Evolutionary conservation across 768 basidiomycete genomes (phyloP), one percentile per base, ranked within the genome.

Genomic region (Tylopilus sp.): DNA sequence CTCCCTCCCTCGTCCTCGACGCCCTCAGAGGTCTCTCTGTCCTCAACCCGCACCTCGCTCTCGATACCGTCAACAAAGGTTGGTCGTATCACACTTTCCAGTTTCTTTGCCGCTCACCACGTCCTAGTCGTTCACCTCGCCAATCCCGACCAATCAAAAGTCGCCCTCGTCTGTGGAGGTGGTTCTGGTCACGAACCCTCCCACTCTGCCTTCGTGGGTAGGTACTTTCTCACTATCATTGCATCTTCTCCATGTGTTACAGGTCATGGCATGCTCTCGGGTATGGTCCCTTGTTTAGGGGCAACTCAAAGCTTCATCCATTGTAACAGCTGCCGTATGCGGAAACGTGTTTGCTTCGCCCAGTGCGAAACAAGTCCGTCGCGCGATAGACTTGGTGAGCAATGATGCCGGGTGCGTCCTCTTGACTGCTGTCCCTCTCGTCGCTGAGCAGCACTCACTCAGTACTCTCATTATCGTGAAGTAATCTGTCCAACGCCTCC

Each of bases 341-440:
- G 95, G 95, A 8, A 88, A 81, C 59, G 75, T 97, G 35, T 98
- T 97, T 64, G 93, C 95, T 2, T 91, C 88, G 17, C 95, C 95
- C 1, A 95, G 85, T 59, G 81, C 91, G 4, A 79, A 79, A 46
- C 95, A 97, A 69, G 88, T 98, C 45, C 77, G 82, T 44, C 78
- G 86, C 21, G 92, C 81, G 5, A 86, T 97, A 56, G 84, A 92
- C 51, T 73, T 91, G 38, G 78, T 88, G 10, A 79, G 80, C 60
- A 88, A 82, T 57, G 78, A 85, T 48, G 80, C 79, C 57, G 89
- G 89, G 88, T 86, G 54, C 52, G 78, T 60, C 25, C 35, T n/a
- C 26, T 48, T 26, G 33, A 6, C 6, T 22, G 1, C 13, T 18
- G 22, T 28, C 4, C 39, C 13, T 35, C 20, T 22, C 40, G 10